phyloP scores from a whole-genome alignment of 352 stramenopile genomes.

The Blastocystis sp. region DNA sequence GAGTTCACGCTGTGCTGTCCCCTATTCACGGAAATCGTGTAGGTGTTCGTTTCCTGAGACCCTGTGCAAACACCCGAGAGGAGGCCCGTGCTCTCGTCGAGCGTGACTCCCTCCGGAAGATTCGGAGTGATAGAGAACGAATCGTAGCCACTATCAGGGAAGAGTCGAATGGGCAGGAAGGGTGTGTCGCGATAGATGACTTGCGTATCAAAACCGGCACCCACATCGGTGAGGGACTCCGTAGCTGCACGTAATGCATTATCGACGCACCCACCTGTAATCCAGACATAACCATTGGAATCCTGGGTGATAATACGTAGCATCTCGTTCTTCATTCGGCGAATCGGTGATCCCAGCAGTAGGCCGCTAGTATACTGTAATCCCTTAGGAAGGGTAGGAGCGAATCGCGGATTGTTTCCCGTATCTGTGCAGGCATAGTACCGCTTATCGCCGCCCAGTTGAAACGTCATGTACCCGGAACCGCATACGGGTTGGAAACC shows the following conservation, averaged over 20 bases:
- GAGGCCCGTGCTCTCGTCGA: background rate
- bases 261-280: background rate
- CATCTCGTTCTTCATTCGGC: background rate
- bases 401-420: background rate
- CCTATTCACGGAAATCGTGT: conserved; percentile 25
- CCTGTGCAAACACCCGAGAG: background rate
- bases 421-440: background rate
- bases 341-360: background rate
- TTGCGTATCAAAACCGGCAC: background rate
- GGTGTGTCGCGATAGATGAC: background rate
- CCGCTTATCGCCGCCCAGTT: background rate
- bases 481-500: background rate
- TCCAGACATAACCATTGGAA: background rate
- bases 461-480: background rate
- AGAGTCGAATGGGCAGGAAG: background rate
- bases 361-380: background rate
- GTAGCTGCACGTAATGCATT: background rate
- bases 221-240: background rate
- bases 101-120: background rate
- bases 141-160: background rate
- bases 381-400: background rate
- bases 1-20: background rate
- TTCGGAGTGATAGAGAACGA: background rate
- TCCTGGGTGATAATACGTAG: background rate
- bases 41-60: background rate